Evolutionary conservation across 805 yeast genomes (phyloP), one percentile per base, ranked within the genome.

Genomic region (Jamesozyma jinghongensis): DNA sequence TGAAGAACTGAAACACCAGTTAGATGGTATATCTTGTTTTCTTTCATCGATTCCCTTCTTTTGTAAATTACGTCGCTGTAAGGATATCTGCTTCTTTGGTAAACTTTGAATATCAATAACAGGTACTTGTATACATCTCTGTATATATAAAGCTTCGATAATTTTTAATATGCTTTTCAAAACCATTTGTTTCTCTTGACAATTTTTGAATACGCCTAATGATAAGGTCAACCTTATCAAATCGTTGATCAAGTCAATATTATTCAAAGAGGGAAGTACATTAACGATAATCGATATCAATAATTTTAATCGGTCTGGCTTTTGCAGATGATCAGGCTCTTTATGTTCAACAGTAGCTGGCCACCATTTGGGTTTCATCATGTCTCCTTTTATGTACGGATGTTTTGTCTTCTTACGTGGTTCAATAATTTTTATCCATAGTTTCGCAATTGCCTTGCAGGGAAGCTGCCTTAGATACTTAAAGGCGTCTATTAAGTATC

Each of bases 271-370:
- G 12, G 60, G 60, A 10, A 56, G 36, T 2, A 51, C 50, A 16
- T 47, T 32, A 11, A 41, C 19, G 12, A 54, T 30, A n/a, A 77
- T 65, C 11, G 61, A 47, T 26, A 71, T 59, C 53, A 83, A 57
- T 19, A 82, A 58, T 4, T 51, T 53, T 16, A 80, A 51, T 40
- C 92, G 62, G 49, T 77, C 81, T 1, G 60, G 62, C 53, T 78
- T 81, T 43, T 66, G 69, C 42, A 83, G 61, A 59, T 83, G 90
- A 54, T 81, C 90, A 0, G 90, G 90, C 52, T 82, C 88, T 34
- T 65, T 67, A 58, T 82, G 90, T 29, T 74, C 63, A 1, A 79
- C 73, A 11, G 47, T 42, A 0, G 33, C 29, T 0, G 88, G 88
- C 92, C 92, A 82, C 88, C 88, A 81, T 4, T 53, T 51, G 0